Base-by-base conservation (phyloP, 257 asterid genomes). In the Petunia secreta region DNA sequence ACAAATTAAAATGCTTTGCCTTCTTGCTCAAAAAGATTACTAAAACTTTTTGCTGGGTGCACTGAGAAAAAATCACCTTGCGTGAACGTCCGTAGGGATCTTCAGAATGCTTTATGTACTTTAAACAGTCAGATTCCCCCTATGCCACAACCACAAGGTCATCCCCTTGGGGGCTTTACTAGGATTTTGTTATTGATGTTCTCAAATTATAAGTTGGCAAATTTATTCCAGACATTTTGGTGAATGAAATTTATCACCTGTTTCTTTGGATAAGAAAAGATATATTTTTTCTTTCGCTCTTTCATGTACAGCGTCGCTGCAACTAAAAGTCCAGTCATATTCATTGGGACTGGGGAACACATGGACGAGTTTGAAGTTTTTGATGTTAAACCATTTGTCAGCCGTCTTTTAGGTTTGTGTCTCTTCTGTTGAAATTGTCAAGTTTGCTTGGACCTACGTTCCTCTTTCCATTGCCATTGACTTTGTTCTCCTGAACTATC, bases 361-460 rank as follows among this genome's bases (percentile, higher is more conserved):
- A 96, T 96, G 98, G 97, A 96, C 16, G 99, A 96, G 84, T 92
- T 96, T 79, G 98, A 96, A 90, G 91, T 91, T 75, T 96, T 96
- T 87, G 99, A 96, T 78, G 98, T 92, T 69, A 91, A 96, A 81
- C 99, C 99, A 77, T 96, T 96, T 85, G 99, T 96, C 77, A 96
- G 98, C 90, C 98, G 98, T 64, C 93, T 96, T 81, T 86, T 94
- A 90, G 99, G 99, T 96, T 71, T 46, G 91, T 39, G 62, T 81
- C 81, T 68, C 41, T 77, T 57, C 69, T 63, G 68, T 43, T 60
- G 53, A 60, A 25, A 57, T 41, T 3, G 25, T 44, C 57, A 60
- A 59, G 63, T 58, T 80, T 73, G 13, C 11, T 73, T 15, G 15
- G 62, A 73, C 62, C 55, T 73, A 36, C 0, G 36, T 73, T 73